Percentiles rank a stretch among this genome's conserved stretches.
These are phyloP conservation scores for Spiromastix sp. DNA, from an alignment of 2,329 filamentous ascomycete genomes.

Conservation along the genomic window DNA sequence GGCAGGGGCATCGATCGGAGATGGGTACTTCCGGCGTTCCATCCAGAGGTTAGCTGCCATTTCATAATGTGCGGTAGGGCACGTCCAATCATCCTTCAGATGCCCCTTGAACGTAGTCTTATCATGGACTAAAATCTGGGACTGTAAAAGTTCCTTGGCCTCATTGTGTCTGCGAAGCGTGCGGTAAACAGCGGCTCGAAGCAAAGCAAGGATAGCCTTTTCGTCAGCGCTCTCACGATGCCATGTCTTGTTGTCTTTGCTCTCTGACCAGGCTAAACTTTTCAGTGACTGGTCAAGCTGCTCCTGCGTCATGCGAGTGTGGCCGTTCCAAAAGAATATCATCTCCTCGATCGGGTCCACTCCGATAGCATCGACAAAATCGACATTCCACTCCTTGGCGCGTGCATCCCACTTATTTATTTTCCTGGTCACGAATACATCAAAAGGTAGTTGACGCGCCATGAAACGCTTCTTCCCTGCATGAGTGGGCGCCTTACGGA, in stretches of 20 bases:
- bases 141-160: constrained; percentile 54
- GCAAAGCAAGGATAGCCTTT: constrained; percentile 54
- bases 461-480: constrained; percentile 84
- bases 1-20: constrained; percentile 3
- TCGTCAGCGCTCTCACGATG: constrained; percentile 47
- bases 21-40: constrained; percentile 39
- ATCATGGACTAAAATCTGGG: constrained; percentile 52
- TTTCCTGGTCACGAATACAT: constrained; percentile 75
- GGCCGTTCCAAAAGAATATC: constrained; percentile 87
- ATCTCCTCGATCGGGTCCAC: constrained; percentile 79
- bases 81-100: constrained; percentile 46
- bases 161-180: constrained; percentile 53
- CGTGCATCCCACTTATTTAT: constrained; percentile 79
- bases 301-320: constrained; percentile 61
- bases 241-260: constrained; percentile 42
- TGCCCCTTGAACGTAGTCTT: constrained; percentile 42
- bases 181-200: constrained; percentile 56
- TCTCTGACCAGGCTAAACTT: constrained; percentile 57
- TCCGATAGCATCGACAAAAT: constrained; percentile 70
- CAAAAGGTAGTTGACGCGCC: constrained; percentile 80
- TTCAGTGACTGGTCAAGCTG: constrained; percentile 55
- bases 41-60: constrained; percentile 73
- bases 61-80: constrained; percentile 77
- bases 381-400: constrained; percentile 54
- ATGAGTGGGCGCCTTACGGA: constrained; percentile 60